Conservation (phyloP, 768 basidiomycete species). For the Tricholoma matsutake region DNA sequence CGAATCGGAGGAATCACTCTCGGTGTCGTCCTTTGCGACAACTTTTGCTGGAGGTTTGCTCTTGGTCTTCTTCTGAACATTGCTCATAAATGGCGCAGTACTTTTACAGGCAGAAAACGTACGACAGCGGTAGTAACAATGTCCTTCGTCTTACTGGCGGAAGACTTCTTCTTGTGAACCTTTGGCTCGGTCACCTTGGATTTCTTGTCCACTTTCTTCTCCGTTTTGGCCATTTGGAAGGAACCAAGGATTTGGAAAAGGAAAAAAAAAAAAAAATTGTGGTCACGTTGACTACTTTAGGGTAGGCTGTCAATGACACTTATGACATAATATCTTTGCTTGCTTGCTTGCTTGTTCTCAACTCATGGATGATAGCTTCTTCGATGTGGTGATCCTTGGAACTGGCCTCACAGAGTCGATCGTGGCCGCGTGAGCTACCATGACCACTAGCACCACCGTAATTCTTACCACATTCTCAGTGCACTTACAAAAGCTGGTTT, state of each 20-base stretch:
- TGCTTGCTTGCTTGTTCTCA: slow-evolving; percentile 4
- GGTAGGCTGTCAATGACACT: slow-evolving; percentile 23
- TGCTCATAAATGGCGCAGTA: not conserved
- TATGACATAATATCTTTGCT: not conserved
- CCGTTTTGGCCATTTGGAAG: slow-evolving; percentile 43
- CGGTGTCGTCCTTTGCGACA: slow-evolving; percentile 28
- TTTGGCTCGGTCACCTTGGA: slow-evolving; percentile 30
- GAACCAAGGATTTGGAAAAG: no score
- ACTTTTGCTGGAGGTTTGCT: slow-evolving; percentile 21
- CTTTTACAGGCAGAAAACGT: slow-evolving; percentile 9
- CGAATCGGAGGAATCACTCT: slow-evolving; percentile 27
- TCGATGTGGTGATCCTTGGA: slow-evolving; percentile 69
- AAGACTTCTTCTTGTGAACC: slow-evolving; percentile 33
- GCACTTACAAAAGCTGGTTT: slow-evolving; percentile 87
- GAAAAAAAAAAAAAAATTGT: slow-evolving; percentile 25
- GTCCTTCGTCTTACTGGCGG: slow-evolving; percentile 35
- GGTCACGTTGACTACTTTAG: slow-evolving; percentile 26
- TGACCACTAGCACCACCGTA: slow-evolving; percentile 4
- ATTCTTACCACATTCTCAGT: slow-evolving; percentile 38
- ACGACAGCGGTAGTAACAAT: slow-evolving; percentile 40
- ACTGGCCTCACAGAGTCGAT: slow-evolving; percentile 88
- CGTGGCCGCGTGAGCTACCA: slow-evolving; percentile 73
- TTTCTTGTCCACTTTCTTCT: slow-evolving; percentile 46
- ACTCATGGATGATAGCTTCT: slow-evolving; percentile 40
- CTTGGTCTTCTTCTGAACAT: slow-evolving; percentile 21